Base-by-base conservation (phyloP, 306 rosid species). In the Citrullus colocynthis region DNA sequence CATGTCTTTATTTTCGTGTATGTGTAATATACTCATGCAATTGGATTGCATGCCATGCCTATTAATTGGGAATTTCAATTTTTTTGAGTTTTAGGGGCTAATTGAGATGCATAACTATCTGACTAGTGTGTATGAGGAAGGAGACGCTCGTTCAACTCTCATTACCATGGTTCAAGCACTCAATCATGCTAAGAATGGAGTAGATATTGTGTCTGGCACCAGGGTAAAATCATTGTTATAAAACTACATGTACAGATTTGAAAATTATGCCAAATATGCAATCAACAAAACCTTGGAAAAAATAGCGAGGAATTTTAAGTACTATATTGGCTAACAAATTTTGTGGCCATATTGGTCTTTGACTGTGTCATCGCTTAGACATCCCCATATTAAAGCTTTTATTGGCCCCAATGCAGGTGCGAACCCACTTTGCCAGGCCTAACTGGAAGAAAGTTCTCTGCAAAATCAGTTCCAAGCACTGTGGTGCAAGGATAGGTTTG, bases 161-260 rank as follows among this genome's bases (percentile, higher is more conserved):
- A 93, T 96, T 84, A 93, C 99, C 87, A 96, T 96, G 99, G 99
- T 96, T 63, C 99, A 96, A 91, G 99, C 99, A 75, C 98, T 96
- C 66, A 96, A 91, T 87, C 99, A 96, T 82, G 99, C 99, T 60
- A 96, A 96, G 90, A 93, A 96, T 62, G 99, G 99, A 49, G 97
- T 96, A 56, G 99, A 96, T 63, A 93, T 96, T 77, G 99, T 93
- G 81, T 96, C 99, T 57, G 99, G 99, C 44, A 96, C 99, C 73
- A 88, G 96, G 88, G 99, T 96, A 85, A 67, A 82, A 66, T 82
- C 52, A 6, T 48, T 24, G 77, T 72, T 49, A 28, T 6, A 14
- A 41, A 48, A 48, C 12, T 24, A 49, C 13, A 52, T 13, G 17
- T 52, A 28, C 62, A 32, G 18, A 52, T 34, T 74, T 52, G 77